Conservation (phyloP, 177 flowering plant species). For the Vitis hybrid region DNA sequence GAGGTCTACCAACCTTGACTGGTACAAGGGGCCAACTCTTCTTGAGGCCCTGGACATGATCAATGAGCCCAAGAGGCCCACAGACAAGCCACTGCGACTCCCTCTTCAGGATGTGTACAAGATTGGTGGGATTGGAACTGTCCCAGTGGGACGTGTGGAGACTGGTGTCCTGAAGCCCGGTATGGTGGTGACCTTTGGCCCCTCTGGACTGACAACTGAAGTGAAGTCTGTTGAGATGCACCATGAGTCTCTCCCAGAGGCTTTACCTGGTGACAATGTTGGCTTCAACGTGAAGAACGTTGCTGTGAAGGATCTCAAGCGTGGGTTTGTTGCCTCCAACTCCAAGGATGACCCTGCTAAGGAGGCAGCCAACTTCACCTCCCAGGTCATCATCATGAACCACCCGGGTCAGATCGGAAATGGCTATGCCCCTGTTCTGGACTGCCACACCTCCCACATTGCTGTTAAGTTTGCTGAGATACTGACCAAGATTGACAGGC, state of each 20-base stretch:
- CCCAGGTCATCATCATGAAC: constrained; percentile 89
- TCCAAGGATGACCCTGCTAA: constrained; percentile 81
- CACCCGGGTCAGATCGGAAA: constrained; percentile 78
- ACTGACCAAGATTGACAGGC: constrained; percentile 72
- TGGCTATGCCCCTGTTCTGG: constrained; percentile 79
- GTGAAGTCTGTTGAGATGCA: constrained; percentile 89
- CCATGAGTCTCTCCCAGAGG: constrained; percentile 70
- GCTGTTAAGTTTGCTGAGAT: constrained; percentile 78
- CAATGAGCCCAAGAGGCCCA: constrained; percentile 77
- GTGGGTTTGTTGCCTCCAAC: constrained; percentile 77
- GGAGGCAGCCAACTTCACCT: constrained; percentile 78
- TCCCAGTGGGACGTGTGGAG: constrained; percentile 81
- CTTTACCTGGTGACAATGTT: constrained; percentile 73
- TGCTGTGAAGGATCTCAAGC: constrained; percentile 82
- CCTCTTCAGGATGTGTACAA: constrained; percentile 83
- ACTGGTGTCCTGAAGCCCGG: constrained; percentile 77
- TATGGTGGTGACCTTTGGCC: constrained; percentile 77
- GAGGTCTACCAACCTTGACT: constrained; percentile 79
- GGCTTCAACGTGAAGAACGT: constrained; percentile 84
- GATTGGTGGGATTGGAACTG: constrained; percentile 86
- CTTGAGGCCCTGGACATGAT: constrained; percentile 75
- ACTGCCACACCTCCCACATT: constrained; percentile 83
- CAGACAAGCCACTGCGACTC: constrained; percentile 88
- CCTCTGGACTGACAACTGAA: constrained; percentile 74
- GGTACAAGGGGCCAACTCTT: constrained; percentile 95